Conservation (phyloP, 192 early-diverging fungal species). For the Jimgerdemannia flammicorona region DNA sequence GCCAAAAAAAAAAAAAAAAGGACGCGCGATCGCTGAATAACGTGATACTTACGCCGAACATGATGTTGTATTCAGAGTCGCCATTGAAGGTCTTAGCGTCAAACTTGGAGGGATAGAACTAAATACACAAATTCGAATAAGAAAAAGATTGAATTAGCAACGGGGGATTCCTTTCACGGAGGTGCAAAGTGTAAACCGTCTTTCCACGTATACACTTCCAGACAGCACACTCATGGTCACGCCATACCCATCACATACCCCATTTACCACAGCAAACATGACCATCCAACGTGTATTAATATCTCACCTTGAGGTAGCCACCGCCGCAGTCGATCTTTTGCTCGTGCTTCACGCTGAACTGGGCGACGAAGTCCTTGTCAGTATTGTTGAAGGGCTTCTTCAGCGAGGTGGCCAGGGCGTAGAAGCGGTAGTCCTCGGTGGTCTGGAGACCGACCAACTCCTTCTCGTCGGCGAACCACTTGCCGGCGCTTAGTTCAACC, state of each 20-base stretch:
- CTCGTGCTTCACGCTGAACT: slow-evolving; percentile 93
- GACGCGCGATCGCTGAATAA: background rate
- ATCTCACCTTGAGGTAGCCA: slow-evolving; percentile 72
- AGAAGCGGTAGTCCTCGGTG: slow-evolving; percentile 77
- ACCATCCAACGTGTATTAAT: background rate
- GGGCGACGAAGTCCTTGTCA: slow-evolving; percentile 80
- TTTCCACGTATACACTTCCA: too few species aligned
- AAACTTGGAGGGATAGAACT: slow-evolving; percentile 77
- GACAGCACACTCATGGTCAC: too few species aligned
- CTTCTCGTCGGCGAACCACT: slow-evolving; percentile 72
- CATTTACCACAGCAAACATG: too few species aligned
- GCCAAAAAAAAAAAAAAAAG: slow-evolving; percentile 11
- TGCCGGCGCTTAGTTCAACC: slow-evolving; percentile 69
- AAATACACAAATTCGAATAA: background rate
- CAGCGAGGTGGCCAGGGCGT: slow-evolving; percentile 76
- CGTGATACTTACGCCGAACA: slow-evolving; percentile 55
- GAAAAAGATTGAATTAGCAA: background rate
- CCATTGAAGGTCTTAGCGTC: slow-evolving; percentile 79
- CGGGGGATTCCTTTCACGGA: background rate
- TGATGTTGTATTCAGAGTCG: slow-evolving; percentile 77
- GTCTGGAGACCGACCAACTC: slow-evolving; percentile 76
- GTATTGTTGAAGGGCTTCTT: slow-evolving; percentile 74
- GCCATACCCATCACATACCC: background rate
- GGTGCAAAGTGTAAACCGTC: too few species aligned
- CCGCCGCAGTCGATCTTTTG: slow-evolving; percentile 89